These are phyloP conservation scores for Penicillium crustosum DNA, from an alignment of 2,329 filamentous ascomycete species.

Conservation along the genomic window DNA sequence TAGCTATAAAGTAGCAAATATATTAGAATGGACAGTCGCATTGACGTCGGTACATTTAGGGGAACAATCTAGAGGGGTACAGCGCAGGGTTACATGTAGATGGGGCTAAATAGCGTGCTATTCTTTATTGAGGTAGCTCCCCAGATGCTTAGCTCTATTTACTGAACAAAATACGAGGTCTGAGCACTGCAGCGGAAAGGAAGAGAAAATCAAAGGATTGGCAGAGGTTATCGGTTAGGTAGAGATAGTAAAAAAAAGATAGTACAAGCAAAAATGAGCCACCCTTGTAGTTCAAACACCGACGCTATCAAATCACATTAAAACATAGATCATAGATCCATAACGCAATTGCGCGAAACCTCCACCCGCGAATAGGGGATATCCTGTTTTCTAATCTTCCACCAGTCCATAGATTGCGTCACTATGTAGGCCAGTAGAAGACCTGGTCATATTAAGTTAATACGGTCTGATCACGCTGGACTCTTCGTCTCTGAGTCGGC, in stretches of 20 bases:
- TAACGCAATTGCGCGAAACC: not conserved
- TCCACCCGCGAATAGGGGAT: not conserved
- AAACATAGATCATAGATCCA: not conserved
- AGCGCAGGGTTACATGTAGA: not conserved
- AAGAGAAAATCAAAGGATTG: not conserved
- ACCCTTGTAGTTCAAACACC: constrained; percentile 5
- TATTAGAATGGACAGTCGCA: not conserved
- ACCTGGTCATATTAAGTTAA: constrained; percentile 3
- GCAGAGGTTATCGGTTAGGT: not conserved
- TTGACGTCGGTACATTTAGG: not conserved
- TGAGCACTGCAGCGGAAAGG: not conserved
- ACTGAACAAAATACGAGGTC: not conserved
- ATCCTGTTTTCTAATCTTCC: not conserved
- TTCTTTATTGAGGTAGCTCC: not conserved
- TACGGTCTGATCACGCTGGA: not conserved
- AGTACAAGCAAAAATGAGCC: not conserved
- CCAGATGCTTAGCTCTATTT: not conserved
- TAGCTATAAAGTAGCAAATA: not conserved
- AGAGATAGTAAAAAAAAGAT: not conserved
- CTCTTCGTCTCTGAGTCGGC: not conserved
- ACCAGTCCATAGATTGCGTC: not conserved
- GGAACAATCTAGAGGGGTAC: not conserved
- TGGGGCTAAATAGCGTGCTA: not conserved
- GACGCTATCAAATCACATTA: constrained; percentile 7
- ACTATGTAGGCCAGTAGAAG: not conserved